Base-by-base conservation (phyloP, 2,329 filamentous ascomycete genomes). In the Phyllosticta citribraziliensis region DNA sequence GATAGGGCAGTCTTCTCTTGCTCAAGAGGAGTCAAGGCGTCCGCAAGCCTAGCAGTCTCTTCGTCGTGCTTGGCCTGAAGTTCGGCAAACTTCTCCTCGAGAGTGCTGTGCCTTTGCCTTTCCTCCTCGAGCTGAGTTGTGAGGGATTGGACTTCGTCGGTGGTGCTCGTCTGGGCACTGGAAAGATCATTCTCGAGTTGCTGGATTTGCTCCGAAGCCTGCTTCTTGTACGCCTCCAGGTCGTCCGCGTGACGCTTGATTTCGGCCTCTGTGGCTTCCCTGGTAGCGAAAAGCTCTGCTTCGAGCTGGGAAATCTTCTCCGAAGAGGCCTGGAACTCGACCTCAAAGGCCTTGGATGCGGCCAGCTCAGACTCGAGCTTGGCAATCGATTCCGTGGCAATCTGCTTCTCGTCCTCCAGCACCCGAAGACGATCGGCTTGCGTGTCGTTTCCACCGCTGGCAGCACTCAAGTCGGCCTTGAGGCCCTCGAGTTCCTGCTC, bases 301-400 rank as follows among this genome's bases (percentile, higher is more conserved):
- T 57, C 60, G 19, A 62, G 55, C 33, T 58, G 55, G 35, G 30
- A 24, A 25, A 57, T 61, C 55, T 57, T 61, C n/a, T 61, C 59
- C n/a, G 59, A 47, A 22, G 60, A 54, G 12, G 56, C 33, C 5
- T 58, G 27, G n/a, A 50, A 51, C 55, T 62, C 60, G 14, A 27
- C 51, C 2, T 55, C 55, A 6, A 57, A 33, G 2, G 52, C 56
- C 22, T 50, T 58, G 24, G 60, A 55, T 3, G 30, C 52, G 12
- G 55, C 24, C n/a, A 62, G 51, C 11, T 62, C 55, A 9, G 20
- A 51, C 22, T 57, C 60, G 11, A 62, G 55, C 35, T 58, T 51
- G 22, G 17, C 22, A 12, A 57, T 22, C 54, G 47, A 57, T 14
- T 57, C 54, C 9, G 54, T 27, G 22, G 60, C 22, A 1, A 55